These are phyloP conservation scores for Penicillium odoratum DNA, from an alignment of 495 filamentous ascomycete genomes.

Conservation along the genomic window DNA sequence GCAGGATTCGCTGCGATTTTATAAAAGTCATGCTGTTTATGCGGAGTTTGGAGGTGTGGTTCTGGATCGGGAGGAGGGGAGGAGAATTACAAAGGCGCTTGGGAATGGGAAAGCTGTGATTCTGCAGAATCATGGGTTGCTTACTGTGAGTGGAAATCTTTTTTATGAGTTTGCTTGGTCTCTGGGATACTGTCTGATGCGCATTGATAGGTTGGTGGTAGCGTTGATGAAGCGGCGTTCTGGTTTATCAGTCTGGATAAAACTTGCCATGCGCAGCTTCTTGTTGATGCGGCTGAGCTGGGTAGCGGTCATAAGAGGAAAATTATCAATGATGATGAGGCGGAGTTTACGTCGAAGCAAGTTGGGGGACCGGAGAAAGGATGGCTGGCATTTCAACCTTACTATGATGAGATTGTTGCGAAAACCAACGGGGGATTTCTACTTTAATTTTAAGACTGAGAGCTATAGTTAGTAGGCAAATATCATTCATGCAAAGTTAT, in stretches of 20 bases:
- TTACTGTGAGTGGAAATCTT: constrained; percentile 51
- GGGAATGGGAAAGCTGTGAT: constrained; percentile 55
- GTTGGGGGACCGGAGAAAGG: constrained; percentile 16
- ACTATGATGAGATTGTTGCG: constrained; percentile 15
- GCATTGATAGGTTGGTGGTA: background rate
- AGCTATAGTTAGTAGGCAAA: background rate
- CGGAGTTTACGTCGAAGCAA: constrained; percentile 12
- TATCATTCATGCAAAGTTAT: constrained; percentile 3
- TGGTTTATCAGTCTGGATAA: constrained; percentile 57
- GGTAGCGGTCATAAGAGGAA: constrained; percentile 49
- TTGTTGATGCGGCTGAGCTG: constrained; percentile 52
- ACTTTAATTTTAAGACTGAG: background rate
- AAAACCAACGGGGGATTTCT: constrained; percentile 13
- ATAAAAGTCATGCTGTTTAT: constrained; percentile 42
- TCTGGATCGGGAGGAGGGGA: constrained; percentile 54
- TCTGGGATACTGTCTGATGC: constrained; percentile 21
- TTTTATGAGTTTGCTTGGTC: constrained; percentile 53
- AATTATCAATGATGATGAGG: constrained; percentile 27
- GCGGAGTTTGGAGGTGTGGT: constrained; percentile 47
- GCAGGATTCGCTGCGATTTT: constrained; percentile 53
- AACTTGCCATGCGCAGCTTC: constrained; percentile 57
- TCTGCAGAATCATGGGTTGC: constrained; percentile 60
- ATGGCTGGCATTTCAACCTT: constrained; percentile 19
- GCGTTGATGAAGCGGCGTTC: constrained; percentile 7
- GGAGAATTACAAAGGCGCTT: constrained; percentile 52